These are phyloP conservation scores for Colletotrichum plurivorum DNA, from an alignment of 2,329 filamentous ascomycete species.

Conservation along the genomic window DNA sequence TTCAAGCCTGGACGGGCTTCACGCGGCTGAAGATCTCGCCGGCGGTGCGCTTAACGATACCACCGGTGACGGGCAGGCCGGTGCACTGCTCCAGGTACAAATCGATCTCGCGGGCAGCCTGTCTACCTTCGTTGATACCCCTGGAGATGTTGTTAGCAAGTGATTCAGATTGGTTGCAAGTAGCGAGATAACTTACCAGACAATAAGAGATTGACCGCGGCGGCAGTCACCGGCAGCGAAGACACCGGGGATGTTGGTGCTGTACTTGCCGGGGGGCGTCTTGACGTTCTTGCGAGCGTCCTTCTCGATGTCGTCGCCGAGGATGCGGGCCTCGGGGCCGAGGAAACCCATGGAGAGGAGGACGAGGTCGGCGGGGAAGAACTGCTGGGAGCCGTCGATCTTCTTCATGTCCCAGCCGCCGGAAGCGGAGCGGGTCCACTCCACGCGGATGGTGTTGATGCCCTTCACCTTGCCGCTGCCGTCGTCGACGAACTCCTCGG, in stretches of 20 bases:
- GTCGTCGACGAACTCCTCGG: slow-evolving; percentile 94
- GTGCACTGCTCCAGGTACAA: slow-evolving; percentile 86
- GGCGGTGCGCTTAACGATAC: slow-evolving; percentile 89
- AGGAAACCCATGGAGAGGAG: slow-evolving; percentile 98
- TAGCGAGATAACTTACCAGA: slow-evolving; percentile 75
- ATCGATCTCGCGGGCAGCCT: slow-evolving; percentile 93
- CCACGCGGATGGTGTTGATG: slow-evolving; percentile 95
- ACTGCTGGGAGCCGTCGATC: slow-evolving; percentile 91
- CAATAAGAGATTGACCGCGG: slow-evolving; percentile 94
- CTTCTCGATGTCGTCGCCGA: slow-evolving; percentile 91
- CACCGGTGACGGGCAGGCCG: slow-evolving; percentile 89
- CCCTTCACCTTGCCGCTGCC: slow-evolving; percentile 91
- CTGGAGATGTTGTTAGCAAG: slow-evolving; percentile 60
- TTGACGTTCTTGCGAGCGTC: slow-evolving; percentile 97
- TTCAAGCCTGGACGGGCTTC: slow-evolving; percentile 43
- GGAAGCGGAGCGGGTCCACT: slow-evolving; percentile 91
- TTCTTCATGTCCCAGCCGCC: slow-evolving; percentile 99
- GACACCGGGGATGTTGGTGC: slow-evolving; percentile 88
- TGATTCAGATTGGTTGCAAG: no score
- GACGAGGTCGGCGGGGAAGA: slow-evolving; percentile 96
- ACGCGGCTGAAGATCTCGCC: slow-evolving; percentile 72
- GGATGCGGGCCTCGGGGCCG: slow-evolving; percentile 89
- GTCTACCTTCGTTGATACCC: slow-evolving; percentile 97
- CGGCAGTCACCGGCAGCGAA: slow-evolving; percentile 97
- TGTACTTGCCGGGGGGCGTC: slow-evolving; percentile 89